phyloP scores from a whole-genome alignment of 176 grass and related monocot species.

The Rhipidocladum racemiflorum region DNA sequence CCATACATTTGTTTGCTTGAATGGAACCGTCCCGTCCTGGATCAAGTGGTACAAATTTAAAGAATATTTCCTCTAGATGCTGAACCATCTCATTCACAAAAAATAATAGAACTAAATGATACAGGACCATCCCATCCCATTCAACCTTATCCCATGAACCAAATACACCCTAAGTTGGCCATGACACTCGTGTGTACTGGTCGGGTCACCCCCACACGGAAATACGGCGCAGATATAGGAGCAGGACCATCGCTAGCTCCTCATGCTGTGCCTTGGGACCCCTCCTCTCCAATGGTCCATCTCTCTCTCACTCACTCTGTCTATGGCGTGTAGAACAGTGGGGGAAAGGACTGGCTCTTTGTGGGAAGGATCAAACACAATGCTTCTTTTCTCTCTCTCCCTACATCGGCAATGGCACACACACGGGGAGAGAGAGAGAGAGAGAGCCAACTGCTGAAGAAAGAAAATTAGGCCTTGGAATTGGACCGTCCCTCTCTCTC shows the following conservation, averaged over 20 bases:
- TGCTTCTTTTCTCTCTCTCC: background rate
- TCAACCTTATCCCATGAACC: too few relatives aligned
- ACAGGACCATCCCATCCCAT: too few relatives aligned
- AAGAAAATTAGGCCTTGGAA: background rate
- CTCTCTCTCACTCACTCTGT: background rate
- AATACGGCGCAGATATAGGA: background rate
- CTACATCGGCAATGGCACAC: slow-evolving; percentile 11
- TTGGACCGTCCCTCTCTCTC: background rate
- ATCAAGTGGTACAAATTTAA: too few relatives aligned
- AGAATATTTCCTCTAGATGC: too few relatives aligned
- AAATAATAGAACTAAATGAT: too few relatives aligned
- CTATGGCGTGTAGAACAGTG: background rate
- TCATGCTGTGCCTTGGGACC: background rate
- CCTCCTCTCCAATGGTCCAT: background rate
- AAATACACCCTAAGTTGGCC: too few relatives aligned
- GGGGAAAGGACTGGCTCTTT: slow-evolving; percentile 23
- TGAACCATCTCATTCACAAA: too few relatives aligned
- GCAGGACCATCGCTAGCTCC: background rate
- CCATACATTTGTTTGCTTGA: too few relatives aligned
- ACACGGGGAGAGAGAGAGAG: background rate
- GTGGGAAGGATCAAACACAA: slow-evolving; percentile 13
- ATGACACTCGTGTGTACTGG: slow-evolving; percentile 14
- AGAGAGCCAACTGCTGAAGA: background rate
- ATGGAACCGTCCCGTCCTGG: too few relatives aligned
- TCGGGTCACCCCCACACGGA: slow-evolving; percentile 19